These are phyloP conservation scores for Gynostemma pentaphyllum DNA, from an alignment of 306 rosid species.

Conservation along the genomic window DNA sequence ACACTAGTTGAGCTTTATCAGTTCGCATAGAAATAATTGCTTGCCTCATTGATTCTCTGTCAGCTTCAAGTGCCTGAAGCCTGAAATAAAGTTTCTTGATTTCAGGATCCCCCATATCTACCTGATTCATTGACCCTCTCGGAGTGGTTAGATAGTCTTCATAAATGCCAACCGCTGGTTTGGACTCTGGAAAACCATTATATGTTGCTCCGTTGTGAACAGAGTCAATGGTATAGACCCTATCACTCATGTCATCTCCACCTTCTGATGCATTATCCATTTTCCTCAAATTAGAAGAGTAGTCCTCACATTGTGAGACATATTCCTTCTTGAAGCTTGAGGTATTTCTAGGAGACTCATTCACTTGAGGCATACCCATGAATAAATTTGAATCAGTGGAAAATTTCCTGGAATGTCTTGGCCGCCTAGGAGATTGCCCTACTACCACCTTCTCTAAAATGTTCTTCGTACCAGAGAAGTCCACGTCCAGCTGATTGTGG, in stretches of 20 bases:
- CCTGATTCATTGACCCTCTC: conserved; percentile 30
- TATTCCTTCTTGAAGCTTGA: conserved; percentile 44
- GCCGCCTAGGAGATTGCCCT: conserved; percentile 60
- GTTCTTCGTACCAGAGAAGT: conserved; percentile 42
- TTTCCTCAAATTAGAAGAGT: conserved; percentile 35
- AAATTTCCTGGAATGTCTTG: conserved; percentile 40
- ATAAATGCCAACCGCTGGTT: conserved; percentile 34
- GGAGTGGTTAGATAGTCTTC: conserved; percentile 51
- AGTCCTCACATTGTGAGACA: conserved; percentile 50
- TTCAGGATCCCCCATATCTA: conserved; percentile 61
- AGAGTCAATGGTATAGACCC: conserved; percentile 91
- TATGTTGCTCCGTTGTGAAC: conserved; percentile 43
- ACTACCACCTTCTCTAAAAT: conserved; percentile 67
- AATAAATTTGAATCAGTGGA: conserved; percentile 47
- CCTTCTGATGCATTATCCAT: conserved; percentile 53
- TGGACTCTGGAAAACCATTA: conserved; percentile 39
- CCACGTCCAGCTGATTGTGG: conserved; percentile 49
- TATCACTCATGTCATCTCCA: conserved; percentile 67
- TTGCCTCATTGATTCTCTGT: conserved; percentile 98
- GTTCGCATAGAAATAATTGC: conserved; percentile 79
- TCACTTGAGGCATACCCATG: conserved; percentile 39
- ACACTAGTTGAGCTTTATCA: conserved; percentile 81
- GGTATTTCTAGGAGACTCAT: conserved; percentile 45
- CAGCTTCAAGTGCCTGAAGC: conserved; percentile 98
- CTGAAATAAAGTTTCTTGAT: conserved; percentile 79